These are phyloP conservation scores for Tritrichomonas musculus DNA, from an alignment of 208 protist genomes.

Conservation along the genomic window DNA sequence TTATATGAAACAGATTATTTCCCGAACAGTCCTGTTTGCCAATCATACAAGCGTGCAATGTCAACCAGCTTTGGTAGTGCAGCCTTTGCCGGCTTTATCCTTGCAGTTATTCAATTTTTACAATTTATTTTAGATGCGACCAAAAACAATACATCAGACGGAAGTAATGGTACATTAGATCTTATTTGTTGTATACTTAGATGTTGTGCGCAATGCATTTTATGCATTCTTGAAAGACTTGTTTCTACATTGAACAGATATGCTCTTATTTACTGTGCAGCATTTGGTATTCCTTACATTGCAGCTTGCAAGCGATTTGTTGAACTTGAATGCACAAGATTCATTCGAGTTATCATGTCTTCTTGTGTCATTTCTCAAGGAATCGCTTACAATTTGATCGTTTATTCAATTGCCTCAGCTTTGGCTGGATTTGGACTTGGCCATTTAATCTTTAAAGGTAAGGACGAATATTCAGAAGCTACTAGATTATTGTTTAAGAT, in stretches of 20 bases:
- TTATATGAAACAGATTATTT: constrained; percentile 14
- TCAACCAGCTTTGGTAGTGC: background rate
- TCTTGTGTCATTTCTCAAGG: background rate
- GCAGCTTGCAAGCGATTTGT: background rate
- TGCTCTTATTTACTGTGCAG: background rate
- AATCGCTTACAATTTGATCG: background rate
- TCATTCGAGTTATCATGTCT: background rate
- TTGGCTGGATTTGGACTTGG: background rate
- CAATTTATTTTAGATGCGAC: background rate
- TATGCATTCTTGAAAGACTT: background rate
- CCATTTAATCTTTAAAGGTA: background rate
- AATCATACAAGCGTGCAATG: background rate
- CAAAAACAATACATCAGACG: background rate
- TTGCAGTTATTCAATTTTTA: background rate
- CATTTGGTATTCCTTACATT: background rate
- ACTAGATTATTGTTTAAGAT: no score
- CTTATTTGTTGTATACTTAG: background rate
- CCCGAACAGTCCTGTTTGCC: background rate
- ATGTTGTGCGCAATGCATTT: background rate
- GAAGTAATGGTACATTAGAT: no score
- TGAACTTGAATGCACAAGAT: background rate
- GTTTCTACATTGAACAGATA: background rate
- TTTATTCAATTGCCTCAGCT: background rate
- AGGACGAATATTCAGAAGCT: background rate
- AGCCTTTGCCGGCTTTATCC: background rate